phyloP scores from a whole-genome alignment of 2,329 filamentous ascomycete genomes.

The Scedosporium aurantiacum region DNA sequence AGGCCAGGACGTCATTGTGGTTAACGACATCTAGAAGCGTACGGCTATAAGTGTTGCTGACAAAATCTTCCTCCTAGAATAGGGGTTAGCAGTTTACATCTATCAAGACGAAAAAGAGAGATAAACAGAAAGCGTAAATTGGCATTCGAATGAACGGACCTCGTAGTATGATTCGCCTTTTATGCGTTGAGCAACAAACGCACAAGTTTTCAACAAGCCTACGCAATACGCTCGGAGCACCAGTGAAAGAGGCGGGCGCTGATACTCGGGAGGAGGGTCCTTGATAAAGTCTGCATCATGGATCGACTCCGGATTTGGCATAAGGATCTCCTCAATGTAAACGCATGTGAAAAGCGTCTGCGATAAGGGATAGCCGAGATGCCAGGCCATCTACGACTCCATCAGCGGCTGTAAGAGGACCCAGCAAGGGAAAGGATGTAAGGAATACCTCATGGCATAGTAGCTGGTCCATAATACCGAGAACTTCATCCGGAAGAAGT shows the following conservation, averaged over 20 bases:
- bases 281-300: constrained; percentile 53
- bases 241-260: constrained; percentile 38
- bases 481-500: constrained; percentile 64
- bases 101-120: too few relatives aligned
- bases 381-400: constrained; percentile 72
- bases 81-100: too few relatives aligned
- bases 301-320: constrained; percentile 53
- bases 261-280: constrained; percentile 17
- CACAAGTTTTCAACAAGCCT: constrained; percentile 71
- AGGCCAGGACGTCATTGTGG: constrained; percentile 39
- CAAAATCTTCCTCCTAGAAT: constrained; percentile 82
- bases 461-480: constrained; percentile 91
- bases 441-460: constrained; percentile 68
- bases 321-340: constrained; percentile 75
- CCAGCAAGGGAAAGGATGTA: not conserved
- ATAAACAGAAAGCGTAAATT: not conserved
- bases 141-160: constrained; percentile 30
- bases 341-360: constrained; percentile 90
- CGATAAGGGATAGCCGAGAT: constrained; percentile 87
- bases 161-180: constrained; percentile 84
- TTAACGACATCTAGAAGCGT: constrained; percentile 58
- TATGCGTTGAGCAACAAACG: constrained; percentile 65
- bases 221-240: constrained; percentile 79
- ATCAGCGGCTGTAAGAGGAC: not conserved
- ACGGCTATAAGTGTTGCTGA: constrained; percentile 80